Conservation (phyloP, 257 asterid genomes). For the Gardenia jasminoides region DNA sequence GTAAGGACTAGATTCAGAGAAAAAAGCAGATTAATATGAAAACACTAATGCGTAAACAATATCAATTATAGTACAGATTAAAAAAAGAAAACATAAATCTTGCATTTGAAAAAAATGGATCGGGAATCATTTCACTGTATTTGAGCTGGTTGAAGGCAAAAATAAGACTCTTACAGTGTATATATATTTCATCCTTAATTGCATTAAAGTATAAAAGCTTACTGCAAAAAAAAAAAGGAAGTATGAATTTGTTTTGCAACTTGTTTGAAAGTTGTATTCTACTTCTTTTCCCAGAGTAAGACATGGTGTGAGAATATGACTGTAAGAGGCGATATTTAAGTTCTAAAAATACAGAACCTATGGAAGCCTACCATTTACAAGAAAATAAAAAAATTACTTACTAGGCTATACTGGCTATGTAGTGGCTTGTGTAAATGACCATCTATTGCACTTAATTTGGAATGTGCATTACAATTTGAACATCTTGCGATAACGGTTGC, state of each 20-base stretch:
- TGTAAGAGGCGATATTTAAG: not conserved
- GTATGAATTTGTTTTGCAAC: not conserved
- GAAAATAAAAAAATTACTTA: conserved; percentile 36
- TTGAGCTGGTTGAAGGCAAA: not conserved
- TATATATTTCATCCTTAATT: not conserved
- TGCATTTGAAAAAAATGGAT: not conserved
- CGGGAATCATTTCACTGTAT: not conserved
- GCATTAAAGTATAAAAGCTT: too few relatives aligned
- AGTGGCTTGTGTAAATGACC: conserved; percentile 97
- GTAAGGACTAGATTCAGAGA: not conserved
- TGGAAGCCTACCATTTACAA: not conserved
- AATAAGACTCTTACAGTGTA: not conserved
- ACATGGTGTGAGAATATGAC: not conserved
- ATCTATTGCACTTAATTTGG: conserved; percentile 68
- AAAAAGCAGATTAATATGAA: too few relatives aligned
- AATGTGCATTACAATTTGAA: conserved; percentile 83
- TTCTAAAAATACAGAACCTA: not conserved
- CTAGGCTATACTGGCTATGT: conserved; percentile 88
- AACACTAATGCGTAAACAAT: too few relatives aligned
- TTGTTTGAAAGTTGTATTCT: not conserved
- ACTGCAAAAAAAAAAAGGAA: not conserved
- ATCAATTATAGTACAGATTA: too few relatives aligned
- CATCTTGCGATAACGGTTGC: conserved; percentile 84
- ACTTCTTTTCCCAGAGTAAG: not conserved
- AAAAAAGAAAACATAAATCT: too few relatives aligned